Base-by-base conservation (phyloP, 2,329 filamentous ascomycete genomes). In the Diaporthe caulivora region DNA sequence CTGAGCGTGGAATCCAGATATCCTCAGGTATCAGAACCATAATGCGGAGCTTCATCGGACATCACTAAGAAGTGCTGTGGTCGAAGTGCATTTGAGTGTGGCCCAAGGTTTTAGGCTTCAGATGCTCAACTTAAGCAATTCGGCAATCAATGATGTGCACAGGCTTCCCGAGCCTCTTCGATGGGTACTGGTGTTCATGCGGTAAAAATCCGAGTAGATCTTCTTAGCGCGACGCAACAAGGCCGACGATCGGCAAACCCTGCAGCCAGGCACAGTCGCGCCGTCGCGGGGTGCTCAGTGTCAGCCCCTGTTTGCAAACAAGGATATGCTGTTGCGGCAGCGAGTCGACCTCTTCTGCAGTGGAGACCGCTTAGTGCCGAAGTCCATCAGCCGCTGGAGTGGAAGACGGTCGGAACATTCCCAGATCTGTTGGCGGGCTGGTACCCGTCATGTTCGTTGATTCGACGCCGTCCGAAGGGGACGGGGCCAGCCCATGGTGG, bases 71-170 rank as follows among this genome's bases (percentile, higher is more conserved):
- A 15, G 1, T 49, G 21, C 10, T 24, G 15, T 7, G 26, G 26
- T 9, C 34, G 34, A 5, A 21, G 58, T 3, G 40, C 11, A 24
- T 7, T 49, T n/a, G 18, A 18, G 10, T 64, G 60, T 49, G 42
- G 60, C 42, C 29, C 42, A 49, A n/a, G 42, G 31, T 29, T 10
- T 17, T 6, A 49, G 21, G 11, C 60, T 64, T 44, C 29, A 7
- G 31, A 24, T 64, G 60, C 60, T 49, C 18, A 31, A 29, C n/a
- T 54, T 54, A 49, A 21, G 18, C 11, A 18, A 3, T 18, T 40
- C 47, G 44, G 47, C 49, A 54, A 40, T 42, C 64, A 70, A 58
- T 70, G 55, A 70, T 47, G 67, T 60, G 67, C 67, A 31, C 44
- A 70, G 40, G 54, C 54, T 60, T 70, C n/a, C 17, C 34, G 37